phyloP scores from a whole-genome alignment of 2,329 filamentous ascomycete genomes.

The Aspergillus thermomutatus region DNA sequence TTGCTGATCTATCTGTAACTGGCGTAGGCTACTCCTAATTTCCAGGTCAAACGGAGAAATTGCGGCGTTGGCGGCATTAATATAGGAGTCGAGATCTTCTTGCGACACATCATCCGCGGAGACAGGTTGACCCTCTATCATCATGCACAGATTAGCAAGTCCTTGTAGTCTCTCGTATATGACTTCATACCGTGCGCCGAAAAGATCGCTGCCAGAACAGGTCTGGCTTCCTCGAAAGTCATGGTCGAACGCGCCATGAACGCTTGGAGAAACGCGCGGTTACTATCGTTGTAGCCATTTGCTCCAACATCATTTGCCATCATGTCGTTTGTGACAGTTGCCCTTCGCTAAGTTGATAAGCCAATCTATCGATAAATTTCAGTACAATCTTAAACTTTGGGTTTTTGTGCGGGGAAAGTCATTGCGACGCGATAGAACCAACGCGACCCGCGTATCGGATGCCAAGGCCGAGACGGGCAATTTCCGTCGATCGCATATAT shows the following conservation, averaged over 20 bases:
- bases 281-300: slow-evolving; percentile 57
- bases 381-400: background rate
- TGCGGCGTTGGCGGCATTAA: slow-evolving; percentile 67
- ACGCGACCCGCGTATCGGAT: slow-evolving; percentile 9
- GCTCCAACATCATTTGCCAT: slow-evolving; percentile 18
- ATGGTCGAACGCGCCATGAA: slow-evolving; percentile 75
- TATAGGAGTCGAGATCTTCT: slow-evolving; percentile 64
- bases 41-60: slow-evolving; percentile 83
- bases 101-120: slow-evolving; percentile 63
- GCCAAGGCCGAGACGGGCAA: slow-evolving; percentile 8
- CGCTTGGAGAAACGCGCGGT: slow-evolving; percentile 88
- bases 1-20: slow-evolving; percentile 47
- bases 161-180: background rate
- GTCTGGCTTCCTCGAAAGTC: slow-evolving; percentile 69
- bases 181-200: slow-evolving; percentile 51
- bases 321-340: background rate
- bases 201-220: slow-evolving; percentile 72
- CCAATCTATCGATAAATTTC: background rate
- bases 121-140: slow-evolving; percentile 45
- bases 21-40: slow-evolving; percentile 71
- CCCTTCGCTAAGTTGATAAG: background rate
- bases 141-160: background rate
- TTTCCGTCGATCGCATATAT: background rate
- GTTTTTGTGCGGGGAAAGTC: slow-evolving; percentile 1
- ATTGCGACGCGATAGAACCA: slow-evolving; percentile 8